Evolutionary conservation across 1,284 basidiomycete species (phyloP), one percentile per base, ranked within the genome.

Genomic region (Neolentinus lepideus): DNA sequence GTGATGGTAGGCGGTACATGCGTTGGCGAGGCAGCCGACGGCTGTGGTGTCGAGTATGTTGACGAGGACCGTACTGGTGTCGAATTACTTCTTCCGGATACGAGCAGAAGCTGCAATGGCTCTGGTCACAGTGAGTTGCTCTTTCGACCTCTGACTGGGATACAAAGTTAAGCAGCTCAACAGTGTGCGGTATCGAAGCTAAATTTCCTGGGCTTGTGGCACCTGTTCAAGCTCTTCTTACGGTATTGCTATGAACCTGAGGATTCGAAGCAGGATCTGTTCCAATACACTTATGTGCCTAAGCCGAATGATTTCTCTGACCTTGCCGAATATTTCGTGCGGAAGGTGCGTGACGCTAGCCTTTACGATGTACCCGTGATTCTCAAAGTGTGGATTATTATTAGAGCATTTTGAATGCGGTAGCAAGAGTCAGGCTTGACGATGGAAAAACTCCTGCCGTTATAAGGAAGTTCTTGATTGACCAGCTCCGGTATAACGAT

Each of bases 21-120:
- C 92, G 1, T 79, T 99, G 50, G 79, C 88, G 9, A 82, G 84
- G 63, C 85, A 90, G 65, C 90, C 92, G 0, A 93, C 88, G 2
- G 82, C 91, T 0, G 92, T 98, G 61, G 89, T 97, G 21, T 94
- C 94, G 29, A 96, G 93, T 66, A 89, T 91, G 26, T 78, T 99
- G 54, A 94, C 94, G 25, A 93, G 94, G 71, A 94, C 94, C 0
- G 89, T 97, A 3, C 79, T 99, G 25, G 95, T 98, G 22, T 85
- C 90, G 36, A 98, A 98, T 67, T 99, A 99, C 72, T 98, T 92
- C 71, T 97, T 90, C 69, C 88, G 95, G n/a, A 91, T 99, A 55
- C 89, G 97, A 10, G 94, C 92, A 70, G 97, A 98, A 71, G 97
- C 97, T 1, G 93, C 92, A 2, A 72, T 86, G 46, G 92, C 93